Conservation (phyloP, 2,329 filamentous ascomycete species). For the Stachybotrys echinatus region DNA sequence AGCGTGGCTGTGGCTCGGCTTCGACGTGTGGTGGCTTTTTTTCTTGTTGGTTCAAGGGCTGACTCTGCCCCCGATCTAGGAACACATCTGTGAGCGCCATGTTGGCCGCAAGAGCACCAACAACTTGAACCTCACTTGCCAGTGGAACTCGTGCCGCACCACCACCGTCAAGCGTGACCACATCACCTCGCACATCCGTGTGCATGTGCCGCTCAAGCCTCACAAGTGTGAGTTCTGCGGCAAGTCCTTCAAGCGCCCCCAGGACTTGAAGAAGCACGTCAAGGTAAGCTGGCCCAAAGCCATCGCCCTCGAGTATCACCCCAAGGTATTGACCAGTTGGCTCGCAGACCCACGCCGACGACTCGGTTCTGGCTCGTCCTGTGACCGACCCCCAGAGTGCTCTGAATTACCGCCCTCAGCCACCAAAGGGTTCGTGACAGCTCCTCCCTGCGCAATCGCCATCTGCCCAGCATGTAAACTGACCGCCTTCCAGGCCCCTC, state of each 20-base stretch:
- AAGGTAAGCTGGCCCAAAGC: constrained; percentile 50
- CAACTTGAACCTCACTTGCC: constrained; percentile 94
- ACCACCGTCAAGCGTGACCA: constrained; percentile 98
- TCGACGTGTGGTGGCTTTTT: neutral
- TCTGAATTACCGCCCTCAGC: constrained; percentile 49
- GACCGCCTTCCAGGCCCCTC: constrained; percentile 41
- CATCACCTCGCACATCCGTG: constrained; percentile 97
- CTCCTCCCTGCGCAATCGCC: constrained; percentile 8
- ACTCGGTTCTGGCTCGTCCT: constrained; percentile 65
- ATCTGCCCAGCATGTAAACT: neutral
- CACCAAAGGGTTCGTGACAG: constrained; percentile 44
- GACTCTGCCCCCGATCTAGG: too few species aligned
- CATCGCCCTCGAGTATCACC: neutral
- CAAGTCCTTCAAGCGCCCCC: constrained; percentile 98
- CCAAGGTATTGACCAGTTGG: constrained; percentile 9
- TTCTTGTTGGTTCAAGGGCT: too few species aligned
- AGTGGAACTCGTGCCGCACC: constrained; percentile 93
- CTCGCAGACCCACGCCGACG: constrained; percentile 78
- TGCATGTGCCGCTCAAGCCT: constrained; percentile 97
- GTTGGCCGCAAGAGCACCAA: constrained; percentile 99
- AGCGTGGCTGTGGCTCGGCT: too few species aligned
- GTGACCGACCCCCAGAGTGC: constrained; percentile 47
- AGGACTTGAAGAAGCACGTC: constrained; percentile 99
- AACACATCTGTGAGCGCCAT: constrained; percentile 97
- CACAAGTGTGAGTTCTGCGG: constrained; percentile 99